phyloP scores from a whole-genome alignment of 768 basidiomycete genomes.

The Termitomyces sp. region DNA sequence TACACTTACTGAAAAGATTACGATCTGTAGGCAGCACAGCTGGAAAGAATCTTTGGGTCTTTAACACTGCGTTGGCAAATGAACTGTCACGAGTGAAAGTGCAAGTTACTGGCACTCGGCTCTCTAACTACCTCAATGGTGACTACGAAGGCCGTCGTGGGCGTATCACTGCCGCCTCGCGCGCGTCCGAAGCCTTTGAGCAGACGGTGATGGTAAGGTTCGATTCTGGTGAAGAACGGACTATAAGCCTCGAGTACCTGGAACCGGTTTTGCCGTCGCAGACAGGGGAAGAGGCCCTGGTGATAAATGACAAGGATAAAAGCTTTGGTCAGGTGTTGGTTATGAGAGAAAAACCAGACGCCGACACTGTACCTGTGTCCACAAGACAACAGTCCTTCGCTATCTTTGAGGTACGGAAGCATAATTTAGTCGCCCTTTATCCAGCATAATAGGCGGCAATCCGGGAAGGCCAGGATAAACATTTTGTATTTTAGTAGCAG shows the following conservation, averaged over 20 bases:
- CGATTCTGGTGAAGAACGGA: slow-evolving; percentile 24
- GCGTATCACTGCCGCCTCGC: slow-evolving; percentile 19
- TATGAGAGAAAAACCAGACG: slow-evolving; percentile 33
- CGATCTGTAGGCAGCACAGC: background rate
- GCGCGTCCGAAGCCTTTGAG: slow-evolving; percentile 20
- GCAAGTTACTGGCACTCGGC: slow-evolving; percentile 11
- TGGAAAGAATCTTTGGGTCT: slow-evolving; percentile 16
- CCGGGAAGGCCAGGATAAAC: background rate
- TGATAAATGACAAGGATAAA: slow-evolving; percentile 12
- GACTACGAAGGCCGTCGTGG: slow-evolving; percentile 25
- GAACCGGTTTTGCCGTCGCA: slow-evolving; percentile 31
- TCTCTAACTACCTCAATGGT: slow-evolving; percentile 20
- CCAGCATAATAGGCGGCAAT: background rate
- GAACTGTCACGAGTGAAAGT: slow-evolving; percentile 13
- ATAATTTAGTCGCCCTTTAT: slow-evolving; percentile 29
- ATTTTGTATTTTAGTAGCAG: background rate
- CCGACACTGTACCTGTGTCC: slow-evolving; percentile 30
- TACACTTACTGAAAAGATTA: background rate
- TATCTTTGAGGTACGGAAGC: slow-evolving; percentile 31
- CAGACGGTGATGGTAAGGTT: slow-evolving; percentile 22
- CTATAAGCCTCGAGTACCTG: slow-evolving; percentile 36
- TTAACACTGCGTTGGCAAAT: slow-evolving; percentile 15
- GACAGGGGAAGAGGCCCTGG: slow-evolving; percentile 44
- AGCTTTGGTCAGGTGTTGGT: slow-evolving; percentile 34
- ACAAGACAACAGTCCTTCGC: slow-evolving; percentile 26